Evolutionary conservation across 768 basidiomycete species (phyloP).

Genomic region (Multifurca ochricompacta): DNA sequence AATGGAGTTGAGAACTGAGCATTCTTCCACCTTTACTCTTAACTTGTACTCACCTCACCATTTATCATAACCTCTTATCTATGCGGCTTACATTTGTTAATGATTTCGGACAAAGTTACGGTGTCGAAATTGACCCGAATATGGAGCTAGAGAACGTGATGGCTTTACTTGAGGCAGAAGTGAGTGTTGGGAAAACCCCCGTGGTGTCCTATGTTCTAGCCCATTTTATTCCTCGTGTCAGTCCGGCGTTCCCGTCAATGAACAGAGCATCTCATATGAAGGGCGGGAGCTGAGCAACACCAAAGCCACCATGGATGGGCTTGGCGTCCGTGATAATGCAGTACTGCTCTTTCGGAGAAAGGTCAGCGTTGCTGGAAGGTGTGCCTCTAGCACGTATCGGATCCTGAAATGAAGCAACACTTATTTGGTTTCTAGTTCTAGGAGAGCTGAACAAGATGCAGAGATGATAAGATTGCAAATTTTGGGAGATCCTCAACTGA

Average conservation of each 20-base stretch:
- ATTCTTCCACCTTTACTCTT: too few relatives aligned
- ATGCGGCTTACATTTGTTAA: conserved; percentile 73
- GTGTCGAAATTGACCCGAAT: conserved; percentile 77
- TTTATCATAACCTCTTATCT: not conserved
- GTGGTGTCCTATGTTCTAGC: not conserved
- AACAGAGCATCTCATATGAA: conserved; percentile 67
- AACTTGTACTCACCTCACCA: not conserved
- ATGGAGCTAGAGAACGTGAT: conserved; percentile 92
- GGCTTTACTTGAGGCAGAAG: conserved; percentile 94
- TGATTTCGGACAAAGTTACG: conserved; percentile 55
- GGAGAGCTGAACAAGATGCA: conserved; percentile 67
- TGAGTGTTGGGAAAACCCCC: conserved; percentile 38
- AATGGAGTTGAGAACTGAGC: too few relatives aligned
- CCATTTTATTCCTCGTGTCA: conserved; percentile 26
- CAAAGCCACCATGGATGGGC: conserved; percentile 59
- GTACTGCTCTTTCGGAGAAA: conserved; percentile 64
- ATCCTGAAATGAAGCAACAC: conserved; percentile 1
- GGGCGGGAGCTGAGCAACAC: conserved; percentile 57
- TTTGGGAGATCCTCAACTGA: conserved; percentile 73
- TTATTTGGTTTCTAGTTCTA: conserved; percentile 37
- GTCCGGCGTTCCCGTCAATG: conserved; percentile 65
- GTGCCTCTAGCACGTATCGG: conserved; percentile 2
- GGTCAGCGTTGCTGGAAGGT: conserved; percentile 41
- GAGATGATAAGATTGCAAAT: conserved; percentile 89
- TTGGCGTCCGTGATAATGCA: conserved; percentile 57